phyloP scores from a whole-genome alignment of 108 stramenopile species.

The Ochromonas danica region DNA sequence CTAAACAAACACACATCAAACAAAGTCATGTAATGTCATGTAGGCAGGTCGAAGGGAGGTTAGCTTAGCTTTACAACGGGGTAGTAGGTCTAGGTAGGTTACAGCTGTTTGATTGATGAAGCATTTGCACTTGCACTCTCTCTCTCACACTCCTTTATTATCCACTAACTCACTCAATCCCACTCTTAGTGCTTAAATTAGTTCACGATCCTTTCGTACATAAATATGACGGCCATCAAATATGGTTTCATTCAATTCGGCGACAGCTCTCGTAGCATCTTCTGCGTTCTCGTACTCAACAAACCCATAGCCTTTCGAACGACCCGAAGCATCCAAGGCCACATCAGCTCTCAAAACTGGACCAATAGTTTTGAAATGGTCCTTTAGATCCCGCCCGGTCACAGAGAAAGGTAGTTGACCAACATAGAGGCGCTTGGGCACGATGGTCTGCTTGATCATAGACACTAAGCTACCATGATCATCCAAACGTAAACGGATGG shows the following conservation, averaged over 20 bases:
- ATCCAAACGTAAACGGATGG: background rate
- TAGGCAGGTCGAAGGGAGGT: too few species aligned
- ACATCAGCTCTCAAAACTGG: background rate
- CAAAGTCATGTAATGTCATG: too few species aligned
- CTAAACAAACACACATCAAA: too few species aligned
- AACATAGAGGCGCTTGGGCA: constrained; percentile 67
- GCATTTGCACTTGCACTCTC: too few species aligned
- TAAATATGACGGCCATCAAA: constrained; percentile 47
- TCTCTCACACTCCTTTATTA: too few species aligned
- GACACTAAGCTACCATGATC: background rate
- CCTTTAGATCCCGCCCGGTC: constrained; percentile 77
- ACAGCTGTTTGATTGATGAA: too few species aligned
- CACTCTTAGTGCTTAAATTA: background rate
- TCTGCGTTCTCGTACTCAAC: constrained; percentile 70
- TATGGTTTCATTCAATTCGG: constrained; percentile 69
- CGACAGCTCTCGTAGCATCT: constrained; percentile 78
- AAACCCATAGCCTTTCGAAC: constrained; percentile 77
- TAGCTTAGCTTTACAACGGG: too few species aligned
- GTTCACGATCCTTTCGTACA: constrained; percentile 51
- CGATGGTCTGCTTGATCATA: constrained; percentile 36
- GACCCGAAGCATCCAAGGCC: constrained; percentile 37
- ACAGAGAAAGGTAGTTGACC: constrained; percentile 74
- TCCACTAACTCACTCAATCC: too few species aligned
- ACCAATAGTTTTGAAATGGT: constrained; percentile 66
- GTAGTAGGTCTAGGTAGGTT: too few species aligned